Evolutionary conservation across 257 asterid genomes (phyloP), one percentile per base, ranked within the genome.

Genomic region (Forsythia suspensa): DNA sequence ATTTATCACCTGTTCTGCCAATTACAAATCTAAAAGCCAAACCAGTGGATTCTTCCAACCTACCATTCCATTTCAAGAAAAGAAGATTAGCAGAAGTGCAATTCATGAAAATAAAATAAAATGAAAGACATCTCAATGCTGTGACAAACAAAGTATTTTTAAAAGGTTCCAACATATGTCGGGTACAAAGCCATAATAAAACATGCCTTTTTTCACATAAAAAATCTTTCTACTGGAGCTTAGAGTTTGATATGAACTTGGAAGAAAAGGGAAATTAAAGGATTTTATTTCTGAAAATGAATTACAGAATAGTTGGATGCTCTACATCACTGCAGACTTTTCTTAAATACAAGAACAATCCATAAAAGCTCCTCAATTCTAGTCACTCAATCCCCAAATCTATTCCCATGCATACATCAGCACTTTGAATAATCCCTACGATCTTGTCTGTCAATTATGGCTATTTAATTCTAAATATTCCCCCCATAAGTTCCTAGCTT

Each of bases 31-130:
- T 90, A 77, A 96, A 91, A 71, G 81, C 96, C 97, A 96, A 91
- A 77, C 99, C 99, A 9, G 98, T 96, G 86, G 97, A 87, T 82
- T 94, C 97, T 88, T 96, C 99, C 87, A 96, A 94, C 90, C 99
- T 96, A 90, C 78, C 87, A 82, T 80, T 71, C 70, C 70, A 74
- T 84, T 72, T 81, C 82, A 86, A 55, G 76, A 79, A 85, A 84
- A 78, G 52, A 63, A 79, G 8, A 76, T 18, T 21, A 71, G 36
- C 76, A 70, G 71, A 65, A 79, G 57, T 38, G 59, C 43, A 75
- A 40, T 75, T 43, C 71, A 55, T 55, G 4, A 2, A 2, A 5
- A 52, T 9, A 55, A 59, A 59, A 59, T 1, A 43, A 57, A 20
- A 57, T 57, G 67, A 57, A 57, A 57, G 67, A 57, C 36, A 7